Evolutionary conservation across 192 early-diverging fungal species (phyloP), one percentile per base, ranked within the genome.

Genomic region (Coemansia sp.): DNA sequence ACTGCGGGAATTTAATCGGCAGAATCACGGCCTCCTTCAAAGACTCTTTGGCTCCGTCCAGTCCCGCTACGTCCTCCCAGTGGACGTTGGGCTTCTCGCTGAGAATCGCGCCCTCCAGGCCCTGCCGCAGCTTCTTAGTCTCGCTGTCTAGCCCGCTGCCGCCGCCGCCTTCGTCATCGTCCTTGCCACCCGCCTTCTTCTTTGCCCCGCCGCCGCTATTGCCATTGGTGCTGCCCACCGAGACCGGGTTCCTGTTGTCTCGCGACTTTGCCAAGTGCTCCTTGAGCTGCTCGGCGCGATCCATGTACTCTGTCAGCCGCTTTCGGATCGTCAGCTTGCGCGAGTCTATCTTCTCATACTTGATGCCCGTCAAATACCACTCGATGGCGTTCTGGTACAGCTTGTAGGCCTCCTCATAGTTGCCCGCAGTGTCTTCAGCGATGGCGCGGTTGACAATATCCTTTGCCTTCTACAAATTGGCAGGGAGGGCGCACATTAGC

Each of bases 21-120:
- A 99, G 77, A 72, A 99, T 99, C 11, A 99, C 97, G 3, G 97
- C 97, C 82, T 99, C 96, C 78, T 99, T 97, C 37, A 99, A 82
- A 20, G 96, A 91, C 73, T 96, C 95, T 80, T 98, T 99, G 37
- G 96, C 96, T 6, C 85, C 89, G 51, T 98, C 96, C 76, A 99
- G 77, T 39, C 96, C 97, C 15, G 97, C 97, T 22, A 99, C 93
- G 74, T 99, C 97, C 6, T 94, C 90, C 97, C 97, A 99, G 59
- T 87, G 91, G 39, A 99, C 91, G 74, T 98, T 97, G 35, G 97
- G 96, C 64, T 96, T 99, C 69, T 99, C 96, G 61, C 88, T 91
- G 64, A 99, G 71, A 68, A 99, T 96, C 2, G 95, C 96, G 10
- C 92, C 84, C 62, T 85, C 85, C 46, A 90, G 73, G 20, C 84